Percentiles rank a stretch among this genome's conserved stretches.
Conservation (phyloP, 441 rosid genomes). For the Pelargonium fulgidum region DNA sequence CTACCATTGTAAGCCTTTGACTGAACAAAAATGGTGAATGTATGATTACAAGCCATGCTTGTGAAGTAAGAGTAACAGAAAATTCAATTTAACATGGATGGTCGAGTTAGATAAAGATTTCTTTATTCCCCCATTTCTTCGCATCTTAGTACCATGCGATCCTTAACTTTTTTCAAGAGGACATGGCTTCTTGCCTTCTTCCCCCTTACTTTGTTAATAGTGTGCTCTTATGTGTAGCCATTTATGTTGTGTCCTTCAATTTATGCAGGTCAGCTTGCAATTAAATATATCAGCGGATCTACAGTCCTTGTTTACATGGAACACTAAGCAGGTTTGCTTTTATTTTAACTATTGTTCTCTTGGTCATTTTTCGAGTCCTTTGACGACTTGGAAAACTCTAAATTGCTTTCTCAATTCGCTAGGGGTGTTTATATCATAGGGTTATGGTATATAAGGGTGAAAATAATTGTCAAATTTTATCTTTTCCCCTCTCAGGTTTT, state of each 20-base stretch:
- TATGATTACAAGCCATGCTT: not conserved
- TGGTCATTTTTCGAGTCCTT: too few species aligned
- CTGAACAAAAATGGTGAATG: not conserved
- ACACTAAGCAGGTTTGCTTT: not conserved
- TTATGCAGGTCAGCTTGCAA: not conserved
- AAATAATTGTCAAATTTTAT: not conserved
- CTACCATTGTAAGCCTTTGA: not conserved
- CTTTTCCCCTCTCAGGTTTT: not conserved
- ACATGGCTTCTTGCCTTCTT: not conserved
- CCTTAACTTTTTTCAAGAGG: too few species aligned
- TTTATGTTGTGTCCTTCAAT: not conserved
- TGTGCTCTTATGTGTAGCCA: not conserved
- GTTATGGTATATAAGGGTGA: too few species aligned
- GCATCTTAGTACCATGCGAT: too few species aligned
- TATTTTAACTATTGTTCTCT: not conserved
- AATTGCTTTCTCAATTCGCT: not conserved
- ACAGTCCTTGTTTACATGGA: slow-evolving; percentile 1
- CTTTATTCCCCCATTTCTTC: too few species aligned
- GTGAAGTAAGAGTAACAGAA: not conserved
- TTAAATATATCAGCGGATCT: not conserved
- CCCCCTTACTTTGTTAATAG: not conserved
- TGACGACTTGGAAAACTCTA: not conserved
- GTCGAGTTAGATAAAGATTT: too few species aligned
- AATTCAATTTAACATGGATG: too few species aligned
- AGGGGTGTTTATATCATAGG: too few species aligned